Base-by-base conservation (phyloP, 2,329 filamentous ascomycete genomes). In the Fusarium succisae region DNA sequence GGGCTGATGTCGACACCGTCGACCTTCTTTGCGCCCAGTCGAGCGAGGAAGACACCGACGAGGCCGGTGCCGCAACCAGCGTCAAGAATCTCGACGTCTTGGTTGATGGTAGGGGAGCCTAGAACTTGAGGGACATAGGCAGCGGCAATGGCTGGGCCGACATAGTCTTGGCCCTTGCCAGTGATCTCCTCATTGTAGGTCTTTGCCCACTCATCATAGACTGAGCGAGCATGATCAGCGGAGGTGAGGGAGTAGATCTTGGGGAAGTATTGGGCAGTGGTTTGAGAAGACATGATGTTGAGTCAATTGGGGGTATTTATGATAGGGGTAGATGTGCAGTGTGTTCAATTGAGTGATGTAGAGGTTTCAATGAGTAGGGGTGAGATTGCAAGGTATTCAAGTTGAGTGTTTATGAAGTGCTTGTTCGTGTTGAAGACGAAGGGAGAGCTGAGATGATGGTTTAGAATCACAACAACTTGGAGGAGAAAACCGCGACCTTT, bases 61-160 rank as follows among this genome's bases (percentile, higher is more conserved):
- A 88, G 83, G 1, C 88, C 88, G 1, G 87, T 89, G 8, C 88
- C 88, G 65, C 87, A 89, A n/a, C 88, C 88, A 28, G 87, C 87
- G 66, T 90, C 88, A 0, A 88, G 82, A 63, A 89, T 85, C 66
- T 75, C 67, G 38, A 78, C 41, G 26, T 72, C 66, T n/a, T 71
- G 68, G 56, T 70, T 70, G 53, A 79, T 71, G 37, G 70, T 67
- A 13, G 74, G 73, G 44, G 73, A 37, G 79, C 76, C 77, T 24
- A 82, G 70, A 66, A 57, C 63, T 48, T 81, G 45, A 76, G 82
- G 72, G 66, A 85, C 72, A 71, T 82, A 60, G 77, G 82, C 76
- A 77, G 82, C 66, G 62, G 84, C 77, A 58, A 81, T 63, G 58
- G 75, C 50, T 78, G 86, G 86, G 75, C 86, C 79, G 78, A 86